Evolutionary conservation across 148 eudicot genomes (phyloP).

Genomic region (Rhododendron molle): DNA sequence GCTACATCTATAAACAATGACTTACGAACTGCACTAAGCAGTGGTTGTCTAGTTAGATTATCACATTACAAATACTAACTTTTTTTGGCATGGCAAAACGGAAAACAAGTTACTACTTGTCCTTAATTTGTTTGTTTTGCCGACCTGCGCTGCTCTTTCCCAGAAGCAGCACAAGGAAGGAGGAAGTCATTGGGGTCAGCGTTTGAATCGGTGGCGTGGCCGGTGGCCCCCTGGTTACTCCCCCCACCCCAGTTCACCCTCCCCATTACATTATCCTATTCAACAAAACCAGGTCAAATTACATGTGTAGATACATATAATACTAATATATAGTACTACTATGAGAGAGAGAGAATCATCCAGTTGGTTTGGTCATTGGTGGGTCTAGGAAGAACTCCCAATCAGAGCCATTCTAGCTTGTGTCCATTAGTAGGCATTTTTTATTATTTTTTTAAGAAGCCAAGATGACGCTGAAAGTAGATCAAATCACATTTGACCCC

Average conservation of each 20-base stretch:
- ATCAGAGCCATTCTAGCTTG: not conserved
- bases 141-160: not conserved
- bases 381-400: not conserved
- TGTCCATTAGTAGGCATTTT: not conserved
- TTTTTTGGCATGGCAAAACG: no score
- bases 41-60: no score
- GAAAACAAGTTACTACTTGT: no score
- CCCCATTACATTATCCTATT: not conserved
- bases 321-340: not conserved
- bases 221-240: not conserved
- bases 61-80: no score
- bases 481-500: not conserved
- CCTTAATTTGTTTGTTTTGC: not conserved
- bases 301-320: not conserved
- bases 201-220: not conserved
- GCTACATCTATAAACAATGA: no score
- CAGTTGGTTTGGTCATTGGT: constrained; percentile 8
- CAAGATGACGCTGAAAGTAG: not conserved
- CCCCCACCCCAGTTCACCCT: not conserved
- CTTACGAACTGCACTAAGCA: no score
- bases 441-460: not conserved
- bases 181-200: not conserved
- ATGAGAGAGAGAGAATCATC: not conserved
- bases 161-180: not conserved
- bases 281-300: not conserved